phyloP scores from a whole-genome alignment of 2,329 filamentous ascomycete genomes.

The Fusarium tupiense region DNA sequence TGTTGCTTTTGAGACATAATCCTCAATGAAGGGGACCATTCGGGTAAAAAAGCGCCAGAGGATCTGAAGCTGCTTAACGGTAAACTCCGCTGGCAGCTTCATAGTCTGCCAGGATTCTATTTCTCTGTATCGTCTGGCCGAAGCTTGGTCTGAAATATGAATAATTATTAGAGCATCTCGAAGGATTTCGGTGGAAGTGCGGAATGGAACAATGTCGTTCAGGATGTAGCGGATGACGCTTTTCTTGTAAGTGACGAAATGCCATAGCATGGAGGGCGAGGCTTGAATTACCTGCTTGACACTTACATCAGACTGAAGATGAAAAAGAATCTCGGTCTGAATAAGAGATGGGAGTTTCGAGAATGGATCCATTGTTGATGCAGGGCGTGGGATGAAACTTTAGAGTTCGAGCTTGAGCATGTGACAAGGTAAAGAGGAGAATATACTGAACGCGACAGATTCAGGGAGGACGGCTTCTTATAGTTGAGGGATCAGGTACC shows the following conservation, averaged over 20 bases:
- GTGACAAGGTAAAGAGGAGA: neutral
- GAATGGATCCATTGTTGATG: neutral
- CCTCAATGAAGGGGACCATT: neutral
- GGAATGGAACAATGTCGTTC: neutral
- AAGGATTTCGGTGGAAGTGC: neutral
- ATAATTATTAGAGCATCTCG: neutral
- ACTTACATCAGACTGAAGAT: neutral
- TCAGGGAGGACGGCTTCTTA: neutral
- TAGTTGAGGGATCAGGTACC: neutral
- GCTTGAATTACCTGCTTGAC: neutral
- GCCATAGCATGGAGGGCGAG: neutral
- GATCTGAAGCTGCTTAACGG: neutral
- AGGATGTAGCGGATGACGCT: neutral
- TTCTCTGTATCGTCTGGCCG: neutral
- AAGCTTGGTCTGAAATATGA: neutral
- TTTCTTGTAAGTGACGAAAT: neutral
- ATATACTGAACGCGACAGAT: neutral
- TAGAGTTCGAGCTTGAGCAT: neutral
- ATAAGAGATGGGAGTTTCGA: neutral
- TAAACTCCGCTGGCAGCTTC: accelerated
- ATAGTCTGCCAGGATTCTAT: accelerated
- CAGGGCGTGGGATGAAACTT: no score
- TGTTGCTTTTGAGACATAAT: neutral
- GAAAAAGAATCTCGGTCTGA: neutral
- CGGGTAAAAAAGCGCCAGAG: neutral